Evolutionary conservation across 768 basidiomycete species (phyloP).

Genomic region (Crassisporium funariophilum): DNA sequence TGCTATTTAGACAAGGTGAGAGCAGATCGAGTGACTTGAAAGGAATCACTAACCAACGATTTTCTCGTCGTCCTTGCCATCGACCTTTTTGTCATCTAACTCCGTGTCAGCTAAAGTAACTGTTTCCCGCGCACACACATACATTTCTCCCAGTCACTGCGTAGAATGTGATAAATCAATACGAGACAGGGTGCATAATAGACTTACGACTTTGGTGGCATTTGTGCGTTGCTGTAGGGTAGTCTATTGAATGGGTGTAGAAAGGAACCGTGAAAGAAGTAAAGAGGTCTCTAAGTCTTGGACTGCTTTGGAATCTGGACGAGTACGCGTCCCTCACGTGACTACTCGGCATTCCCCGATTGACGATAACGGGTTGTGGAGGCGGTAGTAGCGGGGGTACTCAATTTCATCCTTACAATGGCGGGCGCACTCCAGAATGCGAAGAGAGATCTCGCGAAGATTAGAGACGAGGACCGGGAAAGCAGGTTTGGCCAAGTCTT

Average conservation of each 20-base stretch:
- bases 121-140: conserved; percentile 22
- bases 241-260: too few species aligned
- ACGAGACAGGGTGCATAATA: conserved; percentile 4
- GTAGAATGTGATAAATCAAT: conserved; percentile 8
- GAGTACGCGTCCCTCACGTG: conserved; percentile 33
- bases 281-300: conserved; percentile 13
- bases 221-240: conserved; percentile 39
- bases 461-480: conserved; percentile 89
- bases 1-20: conserved; percentile 46
- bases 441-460: conserved; percentile 82
- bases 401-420: conserved; percentile 45
- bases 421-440: conserved; percentile 94
- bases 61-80: conserved; percentile 92
- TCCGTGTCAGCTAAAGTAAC: conserved; percentile 1
- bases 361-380: conserved; percentile 14
- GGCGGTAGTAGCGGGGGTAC: conserved; percentile 5
- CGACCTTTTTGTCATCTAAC: conserved; percentile 81
- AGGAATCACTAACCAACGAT: conserved; percentile 65
- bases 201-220: conserved; percentile 96
- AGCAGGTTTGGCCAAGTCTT: conserved; percentile 85
- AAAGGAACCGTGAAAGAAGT: conserved; percentile 21
- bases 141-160: conserved; percentile 99
- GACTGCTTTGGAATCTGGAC: conserved; percentile 12
- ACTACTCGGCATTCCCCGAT: conserved; percentile 23
- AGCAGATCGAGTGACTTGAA: not conserved